Percentiles rank a stretch among this genome's conserved stretches.
Conservation (phyloP, 768 basidiomycete species). For the Mycena albidolilacea region DNA sequence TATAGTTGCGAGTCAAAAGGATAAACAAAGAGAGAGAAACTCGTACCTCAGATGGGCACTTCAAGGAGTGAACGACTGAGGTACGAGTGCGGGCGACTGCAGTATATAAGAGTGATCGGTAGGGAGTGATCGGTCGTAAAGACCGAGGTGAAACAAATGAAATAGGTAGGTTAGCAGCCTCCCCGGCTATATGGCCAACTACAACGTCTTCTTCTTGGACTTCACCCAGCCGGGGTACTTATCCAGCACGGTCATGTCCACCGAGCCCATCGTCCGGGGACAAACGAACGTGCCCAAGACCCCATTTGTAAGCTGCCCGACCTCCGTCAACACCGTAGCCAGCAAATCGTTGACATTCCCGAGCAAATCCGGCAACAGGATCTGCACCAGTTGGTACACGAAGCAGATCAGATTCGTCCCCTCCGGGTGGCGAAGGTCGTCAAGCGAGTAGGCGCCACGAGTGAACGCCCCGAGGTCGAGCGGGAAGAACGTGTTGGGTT, state of each 20-base stretch:
- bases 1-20: no score
- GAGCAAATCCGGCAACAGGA: constrained; percentile 18
- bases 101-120: no score
- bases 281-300: constrained; percentile 22
- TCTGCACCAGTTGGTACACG: constrained; percentile 24
- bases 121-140: no score
- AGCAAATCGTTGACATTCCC: constrained; percentile 26
- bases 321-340: constrained; percentile 20
- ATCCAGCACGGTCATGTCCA: constrained; percentile 21
- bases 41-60: no score
- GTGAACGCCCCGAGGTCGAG: constrained; percentile 27
- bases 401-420: constrained; percentile 25
- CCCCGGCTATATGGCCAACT: no score
- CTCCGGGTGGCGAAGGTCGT: constrained; percentile 17
- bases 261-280: constrained; percentile 24
- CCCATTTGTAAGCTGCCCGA: constrained; percentile 18
- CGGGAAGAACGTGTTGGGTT: constrained; percentile 26
- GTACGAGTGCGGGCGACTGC: no score
- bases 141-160: no score
- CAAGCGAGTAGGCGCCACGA: constrained; percentile 15
- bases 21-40: no score
- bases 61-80: no score
- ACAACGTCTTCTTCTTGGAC: constrained; percentile 17
- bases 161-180: no score
- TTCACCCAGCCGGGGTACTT: constrained; percentile 25